Evolutionary conservation across 495 filamentous ascomycete genomes (phyloP).

Genomic region (Polyplosphaeria fusca): DNA sequence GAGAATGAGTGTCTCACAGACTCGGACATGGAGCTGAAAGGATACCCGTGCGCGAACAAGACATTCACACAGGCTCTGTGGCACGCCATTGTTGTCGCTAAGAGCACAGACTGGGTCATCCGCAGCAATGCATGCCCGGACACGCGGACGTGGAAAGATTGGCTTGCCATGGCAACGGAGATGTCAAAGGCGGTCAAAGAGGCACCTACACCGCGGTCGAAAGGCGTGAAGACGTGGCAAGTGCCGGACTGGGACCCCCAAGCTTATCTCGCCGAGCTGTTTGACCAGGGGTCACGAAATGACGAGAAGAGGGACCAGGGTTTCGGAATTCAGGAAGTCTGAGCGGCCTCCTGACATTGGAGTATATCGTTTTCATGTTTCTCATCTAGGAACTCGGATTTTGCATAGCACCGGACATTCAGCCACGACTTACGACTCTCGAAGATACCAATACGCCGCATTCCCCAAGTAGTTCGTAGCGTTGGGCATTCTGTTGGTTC

Average conservation of each 20-base stretch:
- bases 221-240: conserved; percentile 28
- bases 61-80: conserved; percentile 47
- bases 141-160: conserved; percentile 42
- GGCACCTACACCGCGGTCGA: not conserved
- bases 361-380: no score
- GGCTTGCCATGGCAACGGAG: conserved; percentile 40
- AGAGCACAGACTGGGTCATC: conserved; percentile 41
- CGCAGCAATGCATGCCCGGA: conserved; percentile 40
- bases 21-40: conserved; percentile 25
- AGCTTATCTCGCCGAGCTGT: conserved; percentile 1
- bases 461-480: no score
- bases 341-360: no score
- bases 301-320: conserved; percentile 1
- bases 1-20: conserved; percentile 35
- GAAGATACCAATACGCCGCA: no score
- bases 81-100: conserved; percentile 45
- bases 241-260: conserved; percentile 34
- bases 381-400: no score
- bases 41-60: conserved; percentile 17
- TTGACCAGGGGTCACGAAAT: conserved; percentile 15
- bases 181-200: conserved; percentile 1
- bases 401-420: no score
- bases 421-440: no score
- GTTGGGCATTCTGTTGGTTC: no score
- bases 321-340: conserved; percentile 11